Evolutionary conservation across 768 basidiomycete genomes (phyloP).

Genomic region (Epithele typhae): DNA sequence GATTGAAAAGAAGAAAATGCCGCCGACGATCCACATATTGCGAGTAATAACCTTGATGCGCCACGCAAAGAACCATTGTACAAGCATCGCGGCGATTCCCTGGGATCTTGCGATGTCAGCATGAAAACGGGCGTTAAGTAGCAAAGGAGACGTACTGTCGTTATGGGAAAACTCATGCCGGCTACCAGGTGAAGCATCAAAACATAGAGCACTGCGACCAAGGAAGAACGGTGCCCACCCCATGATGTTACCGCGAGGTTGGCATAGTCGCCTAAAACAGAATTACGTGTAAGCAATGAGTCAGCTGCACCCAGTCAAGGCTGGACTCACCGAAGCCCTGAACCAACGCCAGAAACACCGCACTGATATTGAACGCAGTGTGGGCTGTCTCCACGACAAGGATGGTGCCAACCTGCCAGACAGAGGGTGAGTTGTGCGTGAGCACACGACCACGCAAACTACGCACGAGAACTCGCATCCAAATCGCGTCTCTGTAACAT

Average conservation of each 20-base stretch:
- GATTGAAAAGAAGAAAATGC: neutral
- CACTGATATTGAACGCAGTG: slow-evolving; percentile 8
- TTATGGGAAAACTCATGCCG: neutral
- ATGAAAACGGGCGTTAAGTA: neutral
- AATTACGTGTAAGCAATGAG: too few species aligned
- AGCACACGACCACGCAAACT: too few species aligned
- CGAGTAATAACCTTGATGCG: neutral
- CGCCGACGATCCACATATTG: neutral
- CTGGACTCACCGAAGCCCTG: neutral
- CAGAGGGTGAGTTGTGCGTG: too few species aligned
- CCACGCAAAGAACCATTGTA: slow-evolving; percentile 10
- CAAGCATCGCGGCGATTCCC: slow-evolving; percentile 21
- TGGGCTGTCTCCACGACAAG: slow-evolving; percentile 5
- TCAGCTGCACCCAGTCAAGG: neutral
- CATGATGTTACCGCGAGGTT: neutral
- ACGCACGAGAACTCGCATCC: too few species aligned
- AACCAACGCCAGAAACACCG: neutral
- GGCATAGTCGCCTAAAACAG: neutral
- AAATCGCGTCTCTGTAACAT: neutral
- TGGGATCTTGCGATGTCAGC: neutral
- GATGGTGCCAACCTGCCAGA: too few species aligned
- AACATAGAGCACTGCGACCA: too few species aligned
- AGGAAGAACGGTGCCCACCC: too few species aligned
- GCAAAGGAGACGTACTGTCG: neutral
- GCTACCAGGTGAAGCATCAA: neutral